Evolutionary conservation across 139 green algal species (phyloP).

Genomic region (Dunaliella primolecta): DNA sequence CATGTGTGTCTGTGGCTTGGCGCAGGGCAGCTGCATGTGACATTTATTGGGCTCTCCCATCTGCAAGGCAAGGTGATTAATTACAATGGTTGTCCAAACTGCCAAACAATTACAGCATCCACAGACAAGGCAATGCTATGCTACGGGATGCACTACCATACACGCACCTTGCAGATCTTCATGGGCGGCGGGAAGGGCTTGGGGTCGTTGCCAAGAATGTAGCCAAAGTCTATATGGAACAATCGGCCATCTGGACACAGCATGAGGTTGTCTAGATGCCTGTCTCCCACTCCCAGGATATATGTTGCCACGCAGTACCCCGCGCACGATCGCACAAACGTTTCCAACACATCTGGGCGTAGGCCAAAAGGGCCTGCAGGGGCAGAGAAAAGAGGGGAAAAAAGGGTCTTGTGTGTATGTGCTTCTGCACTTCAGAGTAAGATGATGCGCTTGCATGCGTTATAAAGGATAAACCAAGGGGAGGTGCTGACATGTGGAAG

Average conservation of each 20-base stretch:
- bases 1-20: neutral
- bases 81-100: no score
- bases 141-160: no score
- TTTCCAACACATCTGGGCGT: conserved; percentile 63
- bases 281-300: conserved; percentile 90
- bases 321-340: conserved; percentile 89
- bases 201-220: conserved; percentile 92
- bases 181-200: conserved; percentile 96
- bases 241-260: conserved; percentile 78
- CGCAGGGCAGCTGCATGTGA: no score
- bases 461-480: no score
- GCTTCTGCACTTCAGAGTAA: no score
- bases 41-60: no score
- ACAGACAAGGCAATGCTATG: no score
- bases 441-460: no score
- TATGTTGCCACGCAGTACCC: conserved; percentile 98
- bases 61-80: no score
- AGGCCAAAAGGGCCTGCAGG: conserved; percentile 71
- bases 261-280: conserved; percentile 97
- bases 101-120: no score
- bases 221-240: conserved; percentile 98
- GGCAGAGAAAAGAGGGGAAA: neutral
- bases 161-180: conserved; percentile 73
- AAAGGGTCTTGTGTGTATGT: no score
- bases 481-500: no score